Base-by-base conservation (phyloP, 2,329 filamentous ascomycete species). In the Alternaria arborescens region DNA sequence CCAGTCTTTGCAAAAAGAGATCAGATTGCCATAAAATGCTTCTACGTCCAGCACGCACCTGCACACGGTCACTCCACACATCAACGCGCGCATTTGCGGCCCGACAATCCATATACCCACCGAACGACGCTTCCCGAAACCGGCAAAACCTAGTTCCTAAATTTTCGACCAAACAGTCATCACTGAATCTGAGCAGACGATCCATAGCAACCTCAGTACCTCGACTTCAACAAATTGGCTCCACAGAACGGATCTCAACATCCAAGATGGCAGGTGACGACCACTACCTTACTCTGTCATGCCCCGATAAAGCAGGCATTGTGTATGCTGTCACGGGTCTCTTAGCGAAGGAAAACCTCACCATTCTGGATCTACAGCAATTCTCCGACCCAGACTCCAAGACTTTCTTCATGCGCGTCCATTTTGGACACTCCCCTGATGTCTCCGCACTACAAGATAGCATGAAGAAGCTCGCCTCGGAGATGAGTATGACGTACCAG, bases 401-500 rank as follows among this genome's bases (percentile, higher is more conserved):
- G 75, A 89, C 86, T 59, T 95, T 95, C 83, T 95, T 95, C 82
- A 94, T 95, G 92, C 87, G 92, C 76, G 91, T 94, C 70, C 91
- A 94, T 79, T 94, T 94, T 38, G 89, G 88, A 10, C 86, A 90
- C 61, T 83, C 83, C 4, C 67, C 77, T 6, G 77, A 83, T 38
- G 79, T 82, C 7, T 77, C 68, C 76, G 61, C 40, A 60, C 59
- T 83, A 80, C 62, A 86, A 82, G 50, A 82, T 82, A 84, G 86
- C 7, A 89, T 94, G 70, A 79, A 82, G 28, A 79, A 83, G 42
- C 87, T 92, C 53, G 89, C 89, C 3, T 71, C 80, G 52, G 83
- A 88, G 26, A 86, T 92, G 80, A 74, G 83, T 59, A 91, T 93
- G 88, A 83, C 88, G 70, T 93, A 91, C 81, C 85, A 91, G 70